phyloP scores from a whole-genome alignment of 257 asterid genomes.

The Solanum gandarillasii region DNA sequence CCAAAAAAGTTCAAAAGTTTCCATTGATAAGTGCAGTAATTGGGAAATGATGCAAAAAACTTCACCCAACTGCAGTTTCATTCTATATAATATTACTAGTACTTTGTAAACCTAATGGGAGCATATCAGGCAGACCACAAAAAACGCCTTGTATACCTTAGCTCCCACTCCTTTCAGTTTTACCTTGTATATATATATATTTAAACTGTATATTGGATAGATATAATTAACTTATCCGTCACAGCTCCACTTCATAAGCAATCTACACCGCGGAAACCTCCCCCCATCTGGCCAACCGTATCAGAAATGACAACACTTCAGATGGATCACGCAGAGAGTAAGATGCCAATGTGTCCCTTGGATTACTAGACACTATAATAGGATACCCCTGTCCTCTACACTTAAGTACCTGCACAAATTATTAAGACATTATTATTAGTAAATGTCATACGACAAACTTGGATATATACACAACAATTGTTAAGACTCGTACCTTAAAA shows the following conservation, averaged over 20 bases:
- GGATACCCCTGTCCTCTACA: constrained; percentile 42
- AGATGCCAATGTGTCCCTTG: constrained; percentile 54
- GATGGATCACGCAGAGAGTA: constrained; percentile 53
- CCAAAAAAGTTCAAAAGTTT: background rate
- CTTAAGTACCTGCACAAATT: constrained; percentile 34
- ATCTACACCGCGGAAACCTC: background rate
- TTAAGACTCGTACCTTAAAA: constrained; percentile 38
- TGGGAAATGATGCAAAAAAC: background rate
- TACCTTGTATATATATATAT: background rate
- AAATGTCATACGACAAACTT: background rate
- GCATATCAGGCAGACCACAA: background rate
- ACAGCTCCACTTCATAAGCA: background rate
- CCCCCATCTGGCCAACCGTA: constrained; percentile 38
- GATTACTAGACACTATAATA: constrained; percentile 47
- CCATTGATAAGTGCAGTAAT: background rate
- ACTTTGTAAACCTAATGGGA: background rate
- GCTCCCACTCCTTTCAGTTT: background rate
- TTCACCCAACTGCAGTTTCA: constrained; percentile 1
- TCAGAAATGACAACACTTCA: constrained; percentile 44
- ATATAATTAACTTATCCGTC: background rate
- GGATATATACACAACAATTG: background rate
- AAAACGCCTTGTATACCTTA: background rate
- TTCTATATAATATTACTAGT: background rate
- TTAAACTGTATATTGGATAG: background rate
- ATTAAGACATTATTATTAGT: background rate